Conservation (phyloP, 257 asterid genomes). For the Parsonsia alboflavescens region DNA sequence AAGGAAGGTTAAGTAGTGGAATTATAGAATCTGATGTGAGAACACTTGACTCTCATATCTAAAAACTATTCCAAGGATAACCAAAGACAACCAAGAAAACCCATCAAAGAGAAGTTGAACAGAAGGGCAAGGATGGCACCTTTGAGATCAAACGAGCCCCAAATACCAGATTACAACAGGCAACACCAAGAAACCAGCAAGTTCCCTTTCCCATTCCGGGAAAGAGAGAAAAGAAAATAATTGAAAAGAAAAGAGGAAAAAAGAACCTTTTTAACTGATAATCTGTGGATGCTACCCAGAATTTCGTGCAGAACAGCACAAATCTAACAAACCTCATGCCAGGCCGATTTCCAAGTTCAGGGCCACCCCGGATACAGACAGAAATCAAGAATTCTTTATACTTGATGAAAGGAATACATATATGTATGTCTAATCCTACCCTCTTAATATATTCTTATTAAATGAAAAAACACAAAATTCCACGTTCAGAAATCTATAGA, state of each 20-base stretch:
- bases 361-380: slow-evolving; percentile 19
- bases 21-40: too few species aligned
- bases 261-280: neutral
- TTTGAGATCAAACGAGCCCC: slow-evolving; percentile 31
- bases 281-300: slow-evolving; percentile 9
- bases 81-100: slow-evolving; percentile 10
- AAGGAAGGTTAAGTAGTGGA: too few species aligned
- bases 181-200: slow-evolving; percentile 8
- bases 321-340: slow-evolving; percentile 29
- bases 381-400: slow-evolving; percentile 9
- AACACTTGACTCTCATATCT: too few species aligned
- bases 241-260: too few species aligned
- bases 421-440: neutral
- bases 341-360: slow-evolving; percentile 9
- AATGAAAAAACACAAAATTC: slow-evolving; percentile 3
- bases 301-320: slow-evolving; percentile 33
- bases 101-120: too few species aligned
- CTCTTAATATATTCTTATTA: neutral
- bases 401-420: neutral
- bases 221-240: too few species aligned
- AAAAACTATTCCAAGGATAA: neutral
- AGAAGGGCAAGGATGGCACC: slow-evolving; percentile 33
- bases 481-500: too few species aligned
- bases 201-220: slow-evolving; percentile 8
- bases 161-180: slow-evolving; percentile 23